Percentiles rank a stretch among this genome's conserved stretches.
phyloP scores from a whole-genome alignment of 805 yeast genomes.

The Yamadazyma ubonensis region DNA sequence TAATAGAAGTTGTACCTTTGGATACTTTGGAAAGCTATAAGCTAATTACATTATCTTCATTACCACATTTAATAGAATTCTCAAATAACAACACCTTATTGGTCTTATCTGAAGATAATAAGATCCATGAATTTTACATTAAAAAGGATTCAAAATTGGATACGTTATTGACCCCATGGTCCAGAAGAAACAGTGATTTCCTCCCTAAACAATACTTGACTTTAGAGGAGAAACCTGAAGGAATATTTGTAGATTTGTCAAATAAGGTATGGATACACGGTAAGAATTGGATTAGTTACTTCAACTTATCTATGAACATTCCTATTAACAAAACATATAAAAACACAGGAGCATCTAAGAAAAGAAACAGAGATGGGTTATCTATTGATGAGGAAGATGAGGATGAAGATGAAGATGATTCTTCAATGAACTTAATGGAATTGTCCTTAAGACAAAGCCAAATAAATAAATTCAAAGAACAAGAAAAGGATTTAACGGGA shows the following conservation, averaged over 20 bases:
- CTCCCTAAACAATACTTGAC: conserved; percentile 64
- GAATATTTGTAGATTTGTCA: conserved; percentile 53
- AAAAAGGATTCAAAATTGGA: conserved; percentile 9
- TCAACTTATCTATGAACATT: conserved; percentile 61
- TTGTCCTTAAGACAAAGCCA: conserved; percentile 30
- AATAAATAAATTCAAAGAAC: conserved; percentile 34
- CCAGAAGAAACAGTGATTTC: conserved; percentile 68
- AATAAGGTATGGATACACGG: conserved; percentile 80
- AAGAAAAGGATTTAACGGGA: conserved; percentile 27
- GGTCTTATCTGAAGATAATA: conserved; percentile 71
- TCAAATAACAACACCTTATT: conserved; percentile 51
- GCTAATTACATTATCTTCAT: conserved; percentile 58
- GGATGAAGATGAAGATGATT: conserved; percentile 16
- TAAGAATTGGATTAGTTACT: conserved; percentile 71
- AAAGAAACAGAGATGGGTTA: conserved; percentile 46
- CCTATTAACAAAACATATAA: conserved; percentile 41
- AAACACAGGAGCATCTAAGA: conserved; percentile 30
- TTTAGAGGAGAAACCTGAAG: conserved; percentile 68
- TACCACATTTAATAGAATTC: conserved; percentile 63
- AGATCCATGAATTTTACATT: conserved; percentile 64
- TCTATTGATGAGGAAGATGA: conserved; percentile 28
- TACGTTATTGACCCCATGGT: conserved; percentile 70
- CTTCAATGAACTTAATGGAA: conserved; percentile 25
- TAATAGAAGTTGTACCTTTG: conserved; percentile 51
- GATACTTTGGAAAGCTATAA: conserved; percentile 28